Evolutionary conservation across 129 eudicot genomes (phyloP), one percentile per base, ranked within the genome.

Genomic region (Centella asiatica): DNA sequence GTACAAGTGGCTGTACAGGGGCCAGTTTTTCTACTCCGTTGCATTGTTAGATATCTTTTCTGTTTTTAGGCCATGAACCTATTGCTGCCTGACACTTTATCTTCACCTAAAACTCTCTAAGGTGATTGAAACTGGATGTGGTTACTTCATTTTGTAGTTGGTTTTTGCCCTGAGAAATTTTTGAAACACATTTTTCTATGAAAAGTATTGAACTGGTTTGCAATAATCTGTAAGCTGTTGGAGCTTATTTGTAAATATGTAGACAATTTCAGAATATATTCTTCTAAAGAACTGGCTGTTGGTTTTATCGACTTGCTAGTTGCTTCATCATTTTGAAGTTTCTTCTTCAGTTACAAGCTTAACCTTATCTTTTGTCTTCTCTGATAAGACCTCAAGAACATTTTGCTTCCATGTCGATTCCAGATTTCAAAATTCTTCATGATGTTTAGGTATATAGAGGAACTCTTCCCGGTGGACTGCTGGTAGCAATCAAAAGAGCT

Each of bases 401-500:
- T 47, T 22, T 50, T 44, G 2, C 7, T 62, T 46, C 27, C 56
- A 3, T 12, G 9, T 40, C 1, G 39, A n/a, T 74, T 14, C 8
- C 5, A 20, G 3, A 22, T 36, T 51, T 25, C 34, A 34, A 39
- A 50, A 23, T 51, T 46, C n/a, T 18, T 44, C 32, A 40, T 27
- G 22, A 11, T 59, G 0, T 62, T 52, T 65, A 85, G 94, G 94
- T 85, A 44, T 81, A 81, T 47, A 78, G 74, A 71, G 94, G 94
- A 54, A 73, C 68, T 57, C 78, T 81, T 55, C 76, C 82, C 27
- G 53, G 25, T 54, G 94, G 88, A 52, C 74, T 78, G 57, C 33
- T 81, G 49, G 60, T 85, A 52, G 94, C 94, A 46, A 85, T 85
- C 57, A 85, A 85, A 85, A 64, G 94, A 71, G 85, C 94, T 53